A percentile compares a stretch with the other conserved stretches of the same genome.
Conservation (phyloP, 805 yeast species). For the Metschnikowia orientalis region DNA sequence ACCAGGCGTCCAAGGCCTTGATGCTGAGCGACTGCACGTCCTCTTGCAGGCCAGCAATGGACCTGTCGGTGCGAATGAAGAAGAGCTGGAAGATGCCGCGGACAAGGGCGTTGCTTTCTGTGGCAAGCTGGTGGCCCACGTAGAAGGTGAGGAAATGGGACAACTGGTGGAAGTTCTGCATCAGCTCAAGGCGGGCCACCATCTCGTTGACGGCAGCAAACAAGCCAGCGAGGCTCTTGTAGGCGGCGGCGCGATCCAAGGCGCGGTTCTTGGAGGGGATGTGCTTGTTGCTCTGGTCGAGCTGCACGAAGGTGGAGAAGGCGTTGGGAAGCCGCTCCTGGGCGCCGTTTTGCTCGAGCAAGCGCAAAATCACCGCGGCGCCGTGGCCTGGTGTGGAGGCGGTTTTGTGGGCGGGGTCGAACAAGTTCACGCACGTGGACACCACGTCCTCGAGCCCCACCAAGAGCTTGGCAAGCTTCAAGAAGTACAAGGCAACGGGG, state of each 20-base stretch:
- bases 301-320: constrained; percentile 35
- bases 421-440: constrained; percentile 4
- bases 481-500: constrained; percentile 18
- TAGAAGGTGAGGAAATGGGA: constrained; percentile 26
- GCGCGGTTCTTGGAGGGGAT: constrained; percentile 33
- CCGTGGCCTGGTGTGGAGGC: constrained; percentile 1
- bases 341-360: constrained; percentile 2
- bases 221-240: constrained; percentile 17
- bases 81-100: constrained; percentile 62
- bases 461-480: constrained; percentile 26
- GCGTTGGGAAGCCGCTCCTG: constrained; percentile 7
- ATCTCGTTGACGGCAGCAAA: constrained; percentile 20
- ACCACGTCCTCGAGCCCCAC: constrained; percentile 15
- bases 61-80: constrained; percentile 57
- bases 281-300: constrained; percentile 32
- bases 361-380: constrained; percentile 1
- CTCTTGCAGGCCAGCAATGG: constrained; percentile 48
- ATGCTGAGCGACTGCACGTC: constrained; percentile 24
- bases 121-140: constrained; percentile 21
- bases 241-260: constrained; percentile 21
- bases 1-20: constrained; percentile 38
- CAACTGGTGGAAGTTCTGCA: constrained; percentile 24
- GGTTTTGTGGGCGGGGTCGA: constrained; percentile 1
- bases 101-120: constrained; percentile 42
- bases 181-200: constrained; percentile 16